phyloP scores from a whole-genome alignment of 2,329 filamentous ascomycete genomes.

The Aspergillus aculeatus region DNA sequence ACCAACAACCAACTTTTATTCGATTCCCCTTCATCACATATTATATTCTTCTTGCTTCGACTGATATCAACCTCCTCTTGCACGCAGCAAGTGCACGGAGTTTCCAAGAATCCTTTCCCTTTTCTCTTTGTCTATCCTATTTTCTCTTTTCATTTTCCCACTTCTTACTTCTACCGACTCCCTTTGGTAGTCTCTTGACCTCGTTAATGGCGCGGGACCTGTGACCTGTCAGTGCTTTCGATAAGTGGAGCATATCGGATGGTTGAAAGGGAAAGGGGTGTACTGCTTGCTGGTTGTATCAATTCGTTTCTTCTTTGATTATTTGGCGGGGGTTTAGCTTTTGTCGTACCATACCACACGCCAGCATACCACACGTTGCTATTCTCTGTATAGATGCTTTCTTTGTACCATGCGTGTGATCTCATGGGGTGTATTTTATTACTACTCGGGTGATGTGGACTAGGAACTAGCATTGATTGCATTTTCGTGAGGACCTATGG shows the following conservation, averaged over 20 bases:
- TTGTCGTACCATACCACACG: background rate
- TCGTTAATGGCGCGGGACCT: background rate
- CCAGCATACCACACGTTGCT: background rate
- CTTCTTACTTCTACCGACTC: background rate
- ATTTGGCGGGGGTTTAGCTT: background rate
- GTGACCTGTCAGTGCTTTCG: background rate
- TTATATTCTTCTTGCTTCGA: constrained; percentile 1
- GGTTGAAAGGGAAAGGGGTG: background rate
- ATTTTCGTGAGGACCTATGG: background rate
- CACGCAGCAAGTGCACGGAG: background rate
- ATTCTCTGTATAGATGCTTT: constrained; percentile 11
- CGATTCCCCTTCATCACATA: constrained; percentile 9
- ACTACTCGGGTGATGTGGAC: background rate
- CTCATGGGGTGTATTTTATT: background rate
- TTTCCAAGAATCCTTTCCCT: background rate
- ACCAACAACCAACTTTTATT: constrained; percentile 13
- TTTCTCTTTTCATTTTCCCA: background rate
- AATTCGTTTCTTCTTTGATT: background rate
- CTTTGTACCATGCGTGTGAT: constrained; percentile 5
- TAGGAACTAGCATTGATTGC: background rate
- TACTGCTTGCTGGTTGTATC: background rate
- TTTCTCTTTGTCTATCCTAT: too few relatives aligned
- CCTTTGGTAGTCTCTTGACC: background rate
- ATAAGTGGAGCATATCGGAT: background rate
- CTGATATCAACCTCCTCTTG: background rate